These are phyloP conservation scores for Phytophthora fragariaefolia DNA, from an alignment of 352 stramenopile species.

Conservation along the genomic window DNA sequence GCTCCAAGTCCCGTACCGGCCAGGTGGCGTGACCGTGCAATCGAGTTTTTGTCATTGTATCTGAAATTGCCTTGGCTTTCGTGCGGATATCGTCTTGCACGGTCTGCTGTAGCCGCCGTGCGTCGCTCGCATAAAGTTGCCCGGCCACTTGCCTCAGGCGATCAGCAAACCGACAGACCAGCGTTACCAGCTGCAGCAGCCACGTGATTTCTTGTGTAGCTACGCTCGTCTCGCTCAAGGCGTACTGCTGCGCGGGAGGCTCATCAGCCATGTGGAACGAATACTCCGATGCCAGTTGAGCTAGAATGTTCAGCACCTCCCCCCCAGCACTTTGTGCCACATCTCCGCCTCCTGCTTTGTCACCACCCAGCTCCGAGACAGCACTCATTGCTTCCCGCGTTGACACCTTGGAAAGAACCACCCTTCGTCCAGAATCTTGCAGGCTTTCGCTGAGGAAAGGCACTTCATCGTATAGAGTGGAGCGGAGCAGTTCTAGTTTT, in stretches of 20 bases:
- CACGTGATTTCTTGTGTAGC: slow-evolving; percentile 28
- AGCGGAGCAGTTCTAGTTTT: slow-evolving; percentile 40
- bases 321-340: slow-evolving; percentile 36
- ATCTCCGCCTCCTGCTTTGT: slow-evolving; percentile 19
- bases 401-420: slow-evolving; percentile 29
- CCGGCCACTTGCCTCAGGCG: slow-evolving; percentile 31
- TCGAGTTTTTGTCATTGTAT: slow-evolving; percentile 33
- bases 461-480: slow-evolving; percentile 42
- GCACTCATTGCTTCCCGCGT: slow-evolving; percentile 38
- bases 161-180: slow-evolving; percentile 47
- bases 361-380: slow-evolving; percentile 28
- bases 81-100: slow-evolving; percentile 39
- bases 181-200: slow-evolving; percentile 37
- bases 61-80: slow-evolving; percentile 45
- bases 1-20: slow-evolving; percentile 16
- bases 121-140: slow-evolving; percentile 35
- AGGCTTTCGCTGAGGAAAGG: slow-evolving; percentile 46
- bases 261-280: slow-evolving; percentile 38
- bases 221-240: slow-evolving; percentile 39
- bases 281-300: slow-evolving; percentile 43
- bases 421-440: slow-evolving; percentile 20
- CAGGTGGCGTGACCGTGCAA: slow-evolving; percentile 21
- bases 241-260: slow-evolving; percentile 18
- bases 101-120: slow-evolving; percentile 24
- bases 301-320: slow-evolving; percentile 44